A percentile compares a stretch with the other conserved stretches of the same genome.
phyloP scores from a whole-genome alignment of 371 early-diverging fungal species.

The Mucor circinelloides region DNA sequence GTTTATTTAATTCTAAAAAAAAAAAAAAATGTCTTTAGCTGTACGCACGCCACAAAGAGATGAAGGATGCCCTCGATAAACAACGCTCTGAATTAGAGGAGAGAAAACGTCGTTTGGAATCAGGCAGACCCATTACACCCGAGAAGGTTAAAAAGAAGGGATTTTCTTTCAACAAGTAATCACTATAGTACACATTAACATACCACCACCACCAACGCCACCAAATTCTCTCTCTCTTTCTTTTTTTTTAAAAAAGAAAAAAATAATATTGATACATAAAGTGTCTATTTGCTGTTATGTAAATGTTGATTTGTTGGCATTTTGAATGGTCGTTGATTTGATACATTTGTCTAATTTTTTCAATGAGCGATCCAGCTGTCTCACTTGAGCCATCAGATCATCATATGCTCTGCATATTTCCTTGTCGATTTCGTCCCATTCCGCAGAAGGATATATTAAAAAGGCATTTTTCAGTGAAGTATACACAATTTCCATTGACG shows the following conservation, averaged over 20 bases:
- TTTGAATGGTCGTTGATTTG: constrained; percentile 4
- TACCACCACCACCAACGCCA: not conserved
- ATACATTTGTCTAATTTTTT: constrained; percentile 19
- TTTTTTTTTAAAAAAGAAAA: not conserved
- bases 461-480: constrained; percentile 23
- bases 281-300: not conserved
- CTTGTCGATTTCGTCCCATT: constrained; percentile 20
- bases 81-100: constrained; percentile 92
- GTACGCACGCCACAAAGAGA: constrained; percentile 93
- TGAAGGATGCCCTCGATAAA: constrained; percentile 94
- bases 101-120: constrained; percentile 85
- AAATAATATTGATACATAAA: not conserved
- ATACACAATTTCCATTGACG: constrained; percentile 25
- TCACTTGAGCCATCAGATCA: constrained; percentile 30
- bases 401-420: constrained; percentile 26
- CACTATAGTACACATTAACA: not conserved
- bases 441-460: constrained; percentile 10
- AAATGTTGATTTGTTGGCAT: not conserved
- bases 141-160: constrained; percentile 82
- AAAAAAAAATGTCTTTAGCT: constrained; percentile 43
- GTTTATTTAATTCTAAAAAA: not conserved
- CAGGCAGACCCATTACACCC: constrained; percentile 83
- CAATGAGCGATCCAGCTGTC: constrained; percentile 23
- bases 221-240: not conserved
- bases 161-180: constrained; percentile 68